Evolutionary conservation across 768 basidiomycete species (phyloP).

Genomic region (Pisolithus albus): DNA sequence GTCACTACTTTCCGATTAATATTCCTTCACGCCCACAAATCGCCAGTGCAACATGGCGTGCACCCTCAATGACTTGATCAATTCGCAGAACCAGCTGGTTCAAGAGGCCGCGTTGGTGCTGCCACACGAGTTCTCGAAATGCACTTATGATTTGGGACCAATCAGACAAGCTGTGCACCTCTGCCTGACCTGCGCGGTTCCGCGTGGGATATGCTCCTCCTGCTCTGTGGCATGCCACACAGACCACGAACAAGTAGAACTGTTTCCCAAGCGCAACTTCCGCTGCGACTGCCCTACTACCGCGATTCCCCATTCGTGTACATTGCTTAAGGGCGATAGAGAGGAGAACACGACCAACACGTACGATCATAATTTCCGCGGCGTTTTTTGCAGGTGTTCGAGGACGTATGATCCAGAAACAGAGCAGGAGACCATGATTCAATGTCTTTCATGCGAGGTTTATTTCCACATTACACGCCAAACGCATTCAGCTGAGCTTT

Average conservation of each 20-base stretch:
- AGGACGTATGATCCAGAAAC: conserved; percentile 62
- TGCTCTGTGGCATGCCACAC: conserved; percentile 87
- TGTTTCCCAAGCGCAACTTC: conserved; percentile 80
- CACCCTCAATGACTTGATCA: conserved; percentile 26
- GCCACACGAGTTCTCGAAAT: conserved; percentile 56
- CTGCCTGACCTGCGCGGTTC: conserved; percentile 64
- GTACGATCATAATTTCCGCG: conserved; percentile 72
- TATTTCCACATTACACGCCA: not conserved
- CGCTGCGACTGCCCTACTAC: conserved; percentile 81
- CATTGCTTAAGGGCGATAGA: conserved; percentile 49
- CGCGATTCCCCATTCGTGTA: conserved; percentile 54
- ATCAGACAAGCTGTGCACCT: conserved; percentile 78
- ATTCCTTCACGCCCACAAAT: too few relatives aligned
- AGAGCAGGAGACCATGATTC: conserved; percentile 83
- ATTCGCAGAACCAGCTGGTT: conserved; percentile 24
- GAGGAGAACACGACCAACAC: conserved; percentile 50
- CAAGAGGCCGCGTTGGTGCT: conserved; percentile 43
- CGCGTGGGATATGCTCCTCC: conserved; percentile 70
- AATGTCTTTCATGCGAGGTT: conserved; percentile 82
- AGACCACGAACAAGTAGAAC: conserved; percentile 78
- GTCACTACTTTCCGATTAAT: not conserved
- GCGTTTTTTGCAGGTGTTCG: conserved; percentile 69
- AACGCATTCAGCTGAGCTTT: conserved; percentile 1
- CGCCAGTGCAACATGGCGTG: conserved; percentile 13
- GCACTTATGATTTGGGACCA: conserved; percentile 53